Conservation (phyloP, 2,329 filamentous ascomycete species). For the Pseudopyrenochaeta lycopersici region DNA sequence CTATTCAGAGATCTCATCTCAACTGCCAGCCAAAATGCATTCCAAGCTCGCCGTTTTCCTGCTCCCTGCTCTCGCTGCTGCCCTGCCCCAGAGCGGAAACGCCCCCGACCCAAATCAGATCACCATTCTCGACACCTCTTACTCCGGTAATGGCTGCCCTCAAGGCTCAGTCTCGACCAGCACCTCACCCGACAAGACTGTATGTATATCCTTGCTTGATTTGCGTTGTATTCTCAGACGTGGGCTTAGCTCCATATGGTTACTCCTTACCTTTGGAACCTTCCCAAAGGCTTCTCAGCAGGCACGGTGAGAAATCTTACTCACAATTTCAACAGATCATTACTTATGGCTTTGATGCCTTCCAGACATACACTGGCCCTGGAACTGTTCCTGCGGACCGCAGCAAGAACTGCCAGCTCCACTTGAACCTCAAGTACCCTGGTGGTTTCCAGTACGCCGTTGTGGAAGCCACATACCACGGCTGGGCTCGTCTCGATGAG, state of each 20-base stretch:
- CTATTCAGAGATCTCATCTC: conserved; percentile 1
- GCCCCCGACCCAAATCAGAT: conserved; percentile 34
- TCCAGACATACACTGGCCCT: conserved; percentile 48
- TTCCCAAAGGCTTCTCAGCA: neutral
- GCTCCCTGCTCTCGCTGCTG: conserved; percentile 39
- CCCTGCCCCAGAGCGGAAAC: conserved; percentile 25
- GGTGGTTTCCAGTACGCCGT: conserved; percentile 51
- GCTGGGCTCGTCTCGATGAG: conserved; percentile 44
- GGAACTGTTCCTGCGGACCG: conserved; percentile 36
- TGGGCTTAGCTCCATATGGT: conserved; percentile 2
- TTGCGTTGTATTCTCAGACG: conserved; percentile 1
- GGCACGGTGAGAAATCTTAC: conserved; percentile 5
- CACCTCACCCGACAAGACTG: conserved; percentile 44
- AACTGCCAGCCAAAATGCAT: conserved; percentile 33
- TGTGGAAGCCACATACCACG: conserved; percentile 48
- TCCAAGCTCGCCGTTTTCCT: conserved; percentile 39
- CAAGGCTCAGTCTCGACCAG: conserved; percentile 45
- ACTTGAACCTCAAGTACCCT: conserved; percentile 46
- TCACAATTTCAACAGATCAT: conserved; percentile 33
- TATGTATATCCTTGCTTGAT: conserved; percentile 17
- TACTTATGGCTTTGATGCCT: conserved; percentile 45
- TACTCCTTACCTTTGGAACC: conserved; percentile 1
- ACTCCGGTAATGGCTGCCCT: conserved; percentile 47
- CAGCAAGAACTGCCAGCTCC: conserved; percentile 49
- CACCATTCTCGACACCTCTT: conserved; percentile 40